These are phyloP conservation scores for Dipodascus geniculatus DNA, from an alignment of 805 yeast species.

Conservation along the genomic window DNA sequence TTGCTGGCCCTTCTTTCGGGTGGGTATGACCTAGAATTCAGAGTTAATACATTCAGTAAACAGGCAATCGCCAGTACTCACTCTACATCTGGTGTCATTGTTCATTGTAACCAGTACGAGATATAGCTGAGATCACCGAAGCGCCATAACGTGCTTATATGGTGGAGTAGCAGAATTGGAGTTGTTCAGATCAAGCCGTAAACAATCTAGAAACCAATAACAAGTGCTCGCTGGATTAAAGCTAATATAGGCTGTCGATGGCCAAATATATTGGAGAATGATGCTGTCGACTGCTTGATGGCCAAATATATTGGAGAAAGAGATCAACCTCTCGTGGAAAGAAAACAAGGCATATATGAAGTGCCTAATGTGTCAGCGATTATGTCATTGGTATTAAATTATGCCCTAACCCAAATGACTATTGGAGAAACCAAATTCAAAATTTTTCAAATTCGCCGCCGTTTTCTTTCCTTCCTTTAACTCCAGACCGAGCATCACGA, in stretches of 20 bases:
- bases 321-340: no score
- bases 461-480: neutral
- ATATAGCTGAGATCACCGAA: neutral
- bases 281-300: no score
- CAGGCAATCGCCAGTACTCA: neutral
- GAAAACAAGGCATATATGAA: no score
- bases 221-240: no score
- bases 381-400: no score
- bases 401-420: neutral
- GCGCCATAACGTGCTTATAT: neutral
- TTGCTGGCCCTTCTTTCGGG: no score
- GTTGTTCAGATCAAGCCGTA: neutral
- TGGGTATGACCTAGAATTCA: no score
- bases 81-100: neutral
- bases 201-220: neutral
- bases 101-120: neutral
- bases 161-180: neutral
- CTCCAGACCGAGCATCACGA: neutral
- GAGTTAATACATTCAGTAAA: neutral
- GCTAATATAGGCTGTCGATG: no score
- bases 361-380: no score
- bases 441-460: neutral
- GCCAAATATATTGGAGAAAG: no score
- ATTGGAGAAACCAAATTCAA: neutral
- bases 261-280: no score